Percentiles rank a stretch among this genome's conserved stretches.
Evolutionary conservation across 495 filamentous ascomycete genomes (phyloP).

Genomic region (Tuber melanosporum): DNA sequence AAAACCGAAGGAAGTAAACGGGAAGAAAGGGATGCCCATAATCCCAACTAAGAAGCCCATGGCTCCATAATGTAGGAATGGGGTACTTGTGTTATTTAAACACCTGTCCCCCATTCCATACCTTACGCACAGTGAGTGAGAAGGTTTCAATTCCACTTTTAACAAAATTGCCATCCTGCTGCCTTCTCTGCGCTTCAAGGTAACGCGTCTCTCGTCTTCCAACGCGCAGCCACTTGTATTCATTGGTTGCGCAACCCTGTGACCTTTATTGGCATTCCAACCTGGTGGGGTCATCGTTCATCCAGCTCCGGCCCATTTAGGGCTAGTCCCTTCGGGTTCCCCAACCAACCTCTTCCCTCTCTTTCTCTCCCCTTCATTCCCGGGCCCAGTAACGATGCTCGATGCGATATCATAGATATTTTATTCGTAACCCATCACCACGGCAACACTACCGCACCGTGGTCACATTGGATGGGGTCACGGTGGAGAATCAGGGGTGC

Average conservation of each 20-base stretch:
- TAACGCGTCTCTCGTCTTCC: constrained; percentile 29
- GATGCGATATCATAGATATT: neutral
- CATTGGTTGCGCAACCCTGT: constrained; percentile 33
- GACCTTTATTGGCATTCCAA: constrained; percentile 20
- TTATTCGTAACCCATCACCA: neutral
- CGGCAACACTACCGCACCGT: constrained; percentile 3
- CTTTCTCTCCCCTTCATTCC: neutral
- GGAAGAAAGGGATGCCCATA: neutral
- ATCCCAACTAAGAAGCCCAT: neutral
- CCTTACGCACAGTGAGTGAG: neutral
- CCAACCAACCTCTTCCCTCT: neutral
- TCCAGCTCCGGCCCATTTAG: neutral
- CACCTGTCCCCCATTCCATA: neutral
- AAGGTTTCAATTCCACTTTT: neutral
- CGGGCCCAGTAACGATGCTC: neutral
- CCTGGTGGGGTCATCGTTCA: neutral
- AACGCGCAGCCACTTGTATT: constrained; percentile 25
- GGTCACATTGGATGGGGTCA: neutral
- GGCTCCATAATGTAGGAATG: neutral
- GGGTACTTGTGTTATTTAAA: neutral
- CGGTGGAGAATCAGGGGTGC: neutral
- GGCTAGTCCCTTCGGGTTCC: neutral
- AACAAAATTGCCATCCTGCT: constrained; percentile 11
- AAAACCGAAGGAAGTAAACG: neutral
- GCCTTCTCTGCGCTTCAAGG: constrained; percentile 28